phyloP scores from a whole-genome alignment of 208 protist species.

The Strigomonas galati region DNA sequence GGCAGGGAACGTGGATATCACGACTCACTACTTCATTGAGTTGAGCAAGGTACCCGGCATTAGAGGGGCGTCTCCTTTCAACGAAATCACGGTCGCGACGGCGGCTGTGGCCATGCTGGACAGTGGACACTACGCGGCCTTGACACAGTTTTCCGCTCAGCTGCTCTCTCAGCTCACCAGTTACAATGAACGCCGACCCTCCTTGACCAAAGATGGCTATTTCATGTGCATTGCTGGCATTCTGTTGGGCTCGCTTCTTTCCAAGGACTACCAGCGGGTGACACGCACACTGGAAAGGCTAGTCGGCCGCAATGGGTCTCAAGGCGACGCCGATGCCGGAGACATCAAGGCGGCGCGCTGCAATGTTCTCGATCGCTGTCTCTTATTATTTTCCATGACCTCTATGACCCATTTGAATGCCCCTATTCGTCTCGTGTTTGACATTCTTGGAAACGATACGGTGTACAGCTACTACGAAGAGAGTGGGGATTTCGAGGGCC shows the following conservation, averaged over 20 bases:
- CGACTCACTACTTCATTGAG: constrained; percentile 18
- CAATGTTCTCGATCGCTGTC: constrained; percentile 22
- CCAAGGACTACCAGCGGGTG: neutral
- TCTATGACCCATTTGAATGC: constrained; percentile 56
- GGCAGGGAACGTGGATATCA: constrained; percentile 30
- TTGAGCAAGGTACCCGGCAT: constrained; percentile 20
- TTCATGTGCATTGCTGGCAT: neutral
- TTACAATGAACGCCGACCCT: neutral
- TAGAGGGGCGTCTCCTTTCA: constrained; percentile 36
- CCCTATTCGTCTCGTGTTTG: constrained; percentile 60
- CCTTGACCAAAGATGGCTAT: neutral
- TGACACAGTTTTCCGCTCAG: constrained; percentile 23
- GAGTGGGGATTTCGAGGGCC: constrained; percentile 22
- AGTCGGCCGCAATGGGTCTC: no score
- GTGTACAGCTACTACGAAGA: neutral
- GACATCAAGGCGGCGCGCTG: neutral
- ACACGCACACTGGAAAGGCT: neutral
- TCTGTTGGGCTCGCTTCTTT: constrained; percentile 1
- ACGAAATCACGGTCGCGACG: constrained; percentile 64
- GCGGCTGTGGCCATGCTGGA: constrained; percentile 69
- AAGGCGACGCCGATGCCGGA: no score
- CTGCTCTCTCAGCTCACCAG: constrained; percentile 7
- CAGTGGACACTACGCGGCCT: constrained; percentile 25
- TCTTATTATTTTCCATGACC: constrained; percentile 45
- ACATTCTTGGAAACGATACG: constrained; percentile 31